Evolutionary conservation across 108 stramenopile genomes (phyloP).

Genomic region (Fragilaria crotonensis): DNA sequence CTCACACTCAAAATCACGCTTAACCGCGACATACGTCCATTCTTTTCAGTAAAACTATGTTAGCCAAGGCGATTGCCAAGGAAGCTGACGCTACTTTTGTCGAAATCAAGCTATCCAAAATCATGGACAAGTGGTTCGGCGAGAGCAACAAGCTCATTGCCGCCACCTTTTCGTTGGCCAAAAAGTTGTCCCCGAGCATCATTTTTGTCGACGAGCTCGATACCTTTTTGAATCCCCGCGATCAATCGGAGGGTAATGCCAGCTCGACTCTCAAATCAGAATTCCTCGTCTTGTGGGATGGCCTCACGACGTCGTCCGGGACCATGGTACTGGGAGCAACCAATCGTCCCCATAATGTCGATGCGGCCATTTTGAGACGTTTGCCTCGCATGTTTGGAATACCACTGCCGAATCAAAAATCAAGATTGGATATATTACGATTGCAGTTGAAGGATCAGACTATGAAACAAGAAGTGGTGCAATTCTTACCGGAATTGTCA

Average conservation of each 20-base stretch:
- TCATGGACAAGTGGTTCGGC: constrained; percentile 97
- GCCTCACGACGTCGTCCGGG: constrained; percentile 34
- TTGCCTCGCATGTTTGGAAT: constrained; percentile 87
- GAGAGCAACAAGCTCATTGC: constrained; percentile 92
- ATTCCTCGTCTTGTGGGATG: constrained; percentile 97
- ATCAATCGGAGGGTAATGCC: constrained; percentile 61
- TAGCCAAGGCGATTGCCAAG: constrained; percentile 97
- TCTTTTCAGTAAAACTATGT: constrained; percentile 99
- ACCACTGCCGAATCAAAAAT: constrained; percentile 52
- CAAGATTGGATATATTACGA: constrained; percentile 74
- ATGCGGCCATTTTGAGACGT: constrained; percentile 91
- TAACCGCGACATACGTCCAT: too few species aligned
- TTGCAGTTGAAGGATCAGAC: constrained; percentile 61
- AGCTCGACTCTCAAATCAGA: constrained; percentile 84
- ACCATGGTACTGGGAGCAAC: constrained; percentile 90
- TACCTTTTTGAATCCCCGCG: constrained; percentile 80
- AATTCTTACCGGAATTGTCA: constrained; percentile 62
- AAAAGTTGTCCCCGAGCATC: constrained; percentile 89
- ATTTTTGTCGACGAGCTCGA: constrained; percentile 99
- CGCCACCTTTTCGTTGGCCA: constrained; percentile 87
- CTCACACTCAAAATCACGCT: background rate
- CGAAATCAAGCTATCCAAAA: constrained; percentile 80
- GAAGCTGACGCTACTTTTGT: constrained; percentile 93
- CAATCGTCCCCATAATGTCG: constrained; percentile 91
- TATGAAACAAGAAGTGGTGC: constrained; percentile 15